Base-by-base conservation (phyloP, 495 filamentous ascomycete genomes). In the Penicillium macrosclerotiorum region DNA sequence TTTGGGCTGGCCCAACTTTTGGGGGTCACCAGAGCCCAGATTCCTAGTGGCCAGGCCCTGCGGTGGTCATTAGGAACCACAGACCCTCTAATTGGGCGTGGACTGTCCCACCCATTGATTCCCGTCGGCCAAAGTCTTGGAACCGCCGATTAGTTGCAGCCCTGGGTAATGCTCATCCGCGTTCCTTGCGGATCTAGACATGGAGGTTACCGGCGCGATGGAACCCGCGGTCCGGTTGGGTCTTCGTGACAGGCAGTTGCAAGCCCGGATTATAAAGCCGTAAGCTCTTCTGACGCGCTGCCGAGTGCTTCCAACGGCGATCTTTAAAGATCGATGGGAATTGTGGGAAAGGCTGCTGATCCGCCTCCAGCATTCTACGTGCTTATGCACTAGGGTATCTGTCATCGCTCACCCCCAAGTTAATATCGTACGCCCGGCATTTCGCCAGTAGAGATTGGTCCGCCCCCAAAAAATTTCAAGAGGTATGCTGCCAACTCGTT, bases 371-470 rank as follows among this genome's bases (percentile, higher is more conserved):
- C 14, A 72, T 89, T 44, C 60, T 88, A 36, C 81, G 81, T 41
- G 89, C 88, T 37, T 94, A 89, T 63, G 67, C 80, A 7, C 63
- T 94, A 45, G 88, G 85, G 23, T 90, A 89, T 71, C 70, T 84
- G 20, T 88, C 84, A 26, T 78, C 78, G 37, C 77, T 88, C 23
- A 77, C 77, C 23, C 88, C 88, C 8, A 78, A 82, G 54, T 53
- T 88, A 13, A 60, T 88, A 46, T 75, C 76, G 24, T 75, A 81
- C 52, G 55, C 81, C 30, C 69, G 74, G 31, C 62, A 65, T 18
- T 56, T 77, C 39, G 65, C 71, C 49, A 69, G 63, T 37, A 79
- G 68, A 49, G 65, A 72, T 52, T 71, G 62, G 42, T 59, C 57
- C 24, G 47, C 53, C n/a, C 64, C 59, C 51, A 65, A 72, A 52